A percentile compares a stretch with the other conserved stretches of the same genome.
phyloP scores from a whole-genome alignment of 768 basidiomycete species.

The Obba rivulosa region DNA sequence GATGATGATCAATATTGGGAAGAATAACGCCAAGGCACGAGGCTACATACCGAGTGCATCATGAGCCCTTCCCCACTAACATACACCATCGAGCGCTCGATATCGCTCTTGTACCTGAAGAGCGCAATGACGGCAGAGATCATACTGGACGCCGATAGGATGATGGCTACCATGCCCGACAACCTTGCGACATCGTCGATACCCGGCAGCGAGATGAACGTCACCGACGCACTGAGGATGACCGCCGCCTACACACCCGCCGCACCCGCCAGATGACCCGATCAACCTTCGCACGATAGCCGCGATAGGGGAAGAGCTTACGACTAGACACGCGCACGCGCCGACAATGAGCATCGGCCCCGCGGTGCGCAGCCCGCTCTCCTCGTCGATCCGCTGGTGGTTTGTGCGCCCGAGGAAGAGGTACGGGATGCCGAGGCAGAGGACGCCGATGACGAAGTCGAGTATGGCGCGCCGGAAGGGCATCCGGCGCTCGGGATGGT shows the following conservation, averaged over 20 bases:
- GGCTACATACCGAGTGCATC: slow-evolving; percentile 37
- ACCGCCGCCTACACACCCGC: slow-evolving; percentile 57
- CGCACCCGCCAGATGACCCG: too few relatives aligned
- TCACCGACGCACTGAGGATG: slow-evolving; percentile 75
- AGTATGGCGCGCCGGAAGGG: slow-evolving; percentile 44
- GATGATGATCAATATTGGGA: slow-evolving; percentile 2
- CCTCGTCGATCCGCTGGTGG: slow-evolving; percentile 51
- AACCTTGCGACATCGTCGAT: slow-evolving; percentile 59
- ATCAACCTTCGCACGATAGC: slow-evolving; percentile 1
- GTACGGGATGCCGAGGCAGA: slow-evolving; percentile 79
- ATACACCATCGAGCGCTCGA: slow-evolving; percentile 45
- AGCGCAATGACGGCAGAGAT: slow-evolving; percentile 63
- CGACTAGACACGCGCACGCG: slow-evolving; percentile 39
- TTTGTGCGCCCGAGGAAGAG: slow-evolving; percentile 56
- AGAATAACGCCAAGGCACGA: neutral
- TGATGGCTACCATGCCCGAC: slow-evolving; percentile 60
- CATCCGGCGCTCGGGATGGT: slow-evolving; percentile 25
- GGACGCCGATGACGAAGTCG: slow-evolving; percentile 53
- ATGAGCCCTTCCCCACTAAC: slow-evolving; percentile 52
- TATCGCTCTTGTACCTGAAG: slow-evolving; percentile 63
- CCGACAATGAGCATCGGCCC: slow-evolving; percentile 60
- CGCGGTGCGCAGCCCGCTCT: slow-evolving; percentile 42
- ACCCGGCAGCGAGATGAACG: slow-evolving; percentile 74
- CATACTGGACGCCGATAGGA: slow-evolving; percentile 68
- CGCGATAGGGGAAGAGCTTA: slow-evolving; percentile 10